phyloP scores from a whole-genome alignment of 495 filamentous ascomycete species.

The Penicillium paradoxum region DNA sequence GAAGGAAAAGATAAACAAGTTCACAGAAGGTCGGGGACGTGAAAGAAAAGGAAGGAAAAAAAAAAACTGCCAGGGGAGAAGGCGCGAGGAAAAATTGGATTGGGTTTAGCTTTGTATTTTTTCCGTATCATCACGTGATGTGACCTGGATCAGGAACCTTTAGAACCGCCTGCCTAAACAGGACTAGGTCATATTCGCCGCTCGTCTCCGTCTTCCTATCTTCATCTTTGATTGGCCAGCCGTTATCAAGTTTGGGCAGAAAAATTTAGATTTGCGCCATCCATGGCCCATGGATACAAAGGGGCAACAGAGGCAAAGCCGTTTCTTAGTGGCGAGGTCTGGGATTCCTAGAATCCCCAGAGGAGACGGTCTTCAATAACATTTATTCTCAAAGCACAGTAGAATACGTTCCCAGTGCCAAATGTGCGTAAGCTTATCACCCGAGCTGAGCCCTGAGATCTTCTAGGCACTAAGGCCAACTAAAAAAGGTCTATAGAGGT shows the following conservation, averaged over 20 bases:
- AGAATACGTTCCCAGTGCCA: too few species aligned
- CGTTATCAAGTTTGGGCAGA: background rate
- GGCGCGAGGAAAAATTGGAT: constrained; percentile 18
- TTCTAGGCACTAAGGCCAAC: too few species aligned
- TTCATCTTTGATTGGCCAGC: background rate
- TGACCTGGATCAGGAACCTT: background rate
- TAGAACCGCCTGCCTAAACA: constrained; percentile 1
- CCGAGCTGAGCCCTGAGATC: too few species aligned
- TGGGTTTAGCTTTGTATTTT: constrained; percentile 13
- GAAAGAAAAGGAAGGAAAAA: constrained; percentile 18
- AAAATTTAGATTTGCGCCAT: background rate
- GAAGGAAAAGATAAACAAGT: constrained; percentile 5
- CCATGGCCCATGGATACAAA: background rate
- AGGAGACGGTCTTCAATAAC: too few species aligned
- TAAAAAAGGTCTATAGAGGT: too few species aligned
- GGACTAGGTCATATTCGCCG: background rate
- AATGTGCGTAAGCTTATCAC: too few species aligned
- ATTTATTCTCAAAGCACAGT: too few species aligned
- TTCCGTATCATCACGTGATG: constrained; percentile 8
- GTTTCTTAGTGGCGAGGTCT: background rate
- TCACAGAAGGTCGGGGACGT: background rate
- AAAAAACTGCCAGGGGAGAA: constrained; percentile 25
- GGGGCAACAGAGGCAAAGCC: background rate
- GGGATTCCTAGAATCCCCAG: too few species aligned
- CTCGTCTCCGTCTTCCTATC: background rate